phyloP scores from a whole-genome alignment of 164 flowering plant genomes.

The Buxus sempervirens region DNA sequence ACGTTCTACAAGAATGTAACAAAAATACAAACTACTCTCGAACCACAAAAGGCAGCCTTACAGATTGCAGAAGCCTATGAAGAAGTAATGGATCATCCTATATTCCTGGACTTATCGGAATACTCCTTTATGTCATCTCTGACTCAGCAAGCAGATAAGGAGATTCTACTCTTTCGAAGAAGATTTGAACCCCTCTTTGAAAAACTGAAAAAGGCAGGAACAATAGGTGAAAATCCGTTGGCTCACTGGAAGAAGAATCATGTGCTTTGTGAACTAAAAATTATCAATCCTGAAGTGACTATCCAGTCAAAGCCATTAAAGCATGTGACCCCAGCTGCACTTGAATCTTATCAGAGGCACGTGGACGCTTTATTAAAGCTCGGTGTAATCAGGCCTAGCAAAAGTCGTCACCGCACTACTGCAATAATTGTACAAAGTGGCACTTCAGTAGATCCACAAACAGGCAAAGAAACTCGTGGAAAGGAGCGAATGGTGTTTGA shows the following conservation, averaged over 20 bases:
- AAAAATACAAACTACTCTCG: too few relatives aligned
- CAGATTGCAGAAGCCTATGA: too few relatives aligned
- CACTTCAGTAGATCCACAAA: background rate
- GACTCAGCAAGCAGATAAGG: too few relatives aligned
- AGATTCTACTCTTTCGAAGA: too few relatives aligned
- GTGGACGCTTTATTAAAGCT: background rate
- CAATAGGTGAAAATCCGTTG: background rate
- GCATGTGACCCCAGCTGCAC: conserved; percentile 11
- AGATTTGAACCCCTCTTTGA: too few relatives aligned
- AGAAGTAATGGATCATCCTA: too few relatives aligned
- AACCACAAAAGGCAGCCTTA: too few relatives aligned
- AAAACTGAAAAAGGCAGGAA: background rate
- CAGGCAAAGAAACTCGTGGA: conserved; percentile 5
- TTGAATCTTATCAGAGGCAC: background rate
- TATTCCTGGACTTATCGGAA: too few relatives aligned
- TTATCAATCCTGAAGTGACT: conserved; percentile 6
- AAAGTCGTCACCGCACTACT: conserved; percentile 7
- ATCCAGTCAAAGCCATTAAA: conserved; percentile 7
- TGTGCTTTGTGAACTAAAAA: background rate
- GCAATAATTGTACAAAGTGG: conserved; percentile 10
- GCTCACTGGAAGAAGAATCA: background rate
- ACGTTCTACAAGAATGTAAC: too few relatives aligned
- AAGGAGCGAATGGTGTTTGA: conserved; percentile 15
- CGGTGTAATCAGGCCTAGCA: background rate
- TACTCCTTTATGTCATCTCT: too few relatives aligned